Conservation (phyloP, 108 stramenopile genomes). For the Thalassiosira profunda region DNA sequence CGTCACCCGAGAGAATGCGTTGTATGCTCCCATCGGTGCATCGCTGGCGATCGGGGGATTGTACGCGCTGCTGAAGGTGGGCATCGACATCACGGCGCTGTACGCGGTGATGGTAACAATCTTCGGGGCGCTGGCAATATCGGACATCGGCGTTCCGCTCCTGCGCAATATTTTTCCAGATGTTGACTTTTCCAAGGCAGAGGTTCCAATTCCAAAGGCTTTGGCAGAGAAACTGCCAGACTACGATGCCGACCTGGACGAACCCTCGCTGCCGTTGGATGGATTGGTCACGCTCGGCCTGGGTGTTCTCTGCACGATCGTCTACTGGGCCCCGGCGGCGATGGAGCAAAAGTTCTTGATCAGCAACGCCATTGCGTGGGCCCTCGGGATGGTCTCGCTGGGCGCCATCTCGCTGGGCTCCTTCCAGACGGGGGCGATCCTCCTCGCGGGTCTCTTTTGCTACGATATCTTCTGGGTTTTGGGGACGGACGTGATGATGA, state of each 20-base stretch:
- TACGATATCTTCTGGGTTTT: conserved; percentile 75
- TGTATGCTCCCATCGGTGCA: conserved; percentile 44
- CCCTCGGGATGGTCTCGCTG: conserved; percentile 39
- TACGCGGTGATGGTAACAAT: conserved; percentile 38
- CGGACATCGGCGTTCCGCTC: conserved; percentile 43
- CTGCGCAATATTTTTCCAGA: conserved; percentile 26
- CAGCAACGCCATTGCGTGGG: conserved; percentile 45
- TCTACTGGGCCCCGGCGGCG: conserved; percentile 36
- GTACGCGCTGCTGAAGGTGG: conserved; percentile 40
- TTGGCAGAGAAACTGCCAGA: conserved; percentile 31
- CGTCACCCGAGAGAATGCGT: conserved; percentile 38
- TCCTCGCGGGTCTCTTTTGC: conserved; percentile 61
- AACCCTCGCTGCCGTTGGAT: conserved; percentile 31
- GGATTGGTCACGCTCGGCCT: conserved; percentile 38
- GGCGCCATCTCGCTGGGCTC: conserved; percentile 51
- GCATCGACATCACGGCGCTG: conserved; percentile 33
- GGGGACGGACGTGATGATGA: conserved; percentile 46
- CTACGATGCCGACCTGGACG: too few species aligned
- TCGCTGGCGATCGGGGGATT: conserved; percentile 32
- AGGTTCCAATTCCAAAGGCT: conserved; percentile 17
- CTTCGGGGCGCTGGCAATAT: conserved; percentile 41
- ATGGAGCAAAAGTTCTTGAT: conserved; percentile 37
- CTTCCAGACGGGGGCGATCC: conserved; percentile 50
- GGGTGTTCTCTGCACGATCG: conserved; percentile 36
- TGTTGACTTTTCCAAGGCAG: conserved; percentile 22